Conservation (phyloP, 176 grass and related monocot genomes). For the Eragrostis nindensis region DNA sequence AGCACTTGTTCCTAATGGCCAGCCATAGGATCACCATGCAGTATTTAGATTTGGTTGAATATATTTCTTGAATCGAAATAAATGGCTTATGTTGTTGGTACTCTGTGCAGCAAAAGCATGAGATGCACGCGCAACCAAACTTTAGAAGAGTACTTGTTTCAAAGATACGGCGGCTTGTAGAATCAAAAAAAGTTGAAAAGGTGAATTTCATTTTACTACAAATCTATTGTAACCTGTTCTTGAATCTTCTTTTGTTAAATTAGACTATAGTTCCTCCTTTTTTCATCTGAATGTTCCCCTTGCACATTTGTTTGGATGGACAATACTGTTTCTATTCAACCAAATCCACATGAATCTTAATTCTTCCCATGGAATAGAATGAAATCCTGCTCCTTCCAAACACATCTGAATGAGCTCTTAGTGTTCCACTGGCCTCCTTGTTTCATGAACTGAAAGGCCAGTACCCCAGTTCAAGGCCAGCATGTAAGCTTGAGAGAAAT, state of each 20-base stretch:
- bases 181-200: constrained; percentile 88
- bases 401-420: not conserved
- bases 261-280: not conserved
- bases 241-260: constrained; percentile 23
- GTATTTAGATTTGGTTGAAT: constrained; percentile 15
- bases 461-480: not conserved
- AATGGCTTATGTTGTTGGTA: constrained; percentile 34
- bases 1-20: no score
- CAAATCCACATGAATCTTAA: constrained; percentile 13
- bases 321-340: not conserved
- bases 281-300: not conserved
- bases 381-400: constrained; percentile 17
- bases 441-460: no score
- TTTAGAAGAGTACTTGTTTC: constrained; percentile 75
- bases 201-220: constrained; percentile 41
- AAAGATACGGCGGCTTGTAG: constrained; percentile 78
- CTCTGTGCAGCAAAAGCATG: constrained; percentile 77
- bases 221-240: constrained; percentile 5
- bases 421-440: no score
- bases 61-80: constrained; percentile 23
- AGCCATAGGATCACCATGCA: no score
- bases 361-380: constrained; percentile 1
- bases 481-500: constrained; percentile 1
- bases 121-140: constrained; percentile 74
- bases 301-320: constrained; percentile 14